A percentile compares a stretch with the other conserved stretches of the same genome.
Evolutionary conservation across 75 land plant genomes (phyloP).

Genomic region (Sequoiadendron giganteum): DNA sequence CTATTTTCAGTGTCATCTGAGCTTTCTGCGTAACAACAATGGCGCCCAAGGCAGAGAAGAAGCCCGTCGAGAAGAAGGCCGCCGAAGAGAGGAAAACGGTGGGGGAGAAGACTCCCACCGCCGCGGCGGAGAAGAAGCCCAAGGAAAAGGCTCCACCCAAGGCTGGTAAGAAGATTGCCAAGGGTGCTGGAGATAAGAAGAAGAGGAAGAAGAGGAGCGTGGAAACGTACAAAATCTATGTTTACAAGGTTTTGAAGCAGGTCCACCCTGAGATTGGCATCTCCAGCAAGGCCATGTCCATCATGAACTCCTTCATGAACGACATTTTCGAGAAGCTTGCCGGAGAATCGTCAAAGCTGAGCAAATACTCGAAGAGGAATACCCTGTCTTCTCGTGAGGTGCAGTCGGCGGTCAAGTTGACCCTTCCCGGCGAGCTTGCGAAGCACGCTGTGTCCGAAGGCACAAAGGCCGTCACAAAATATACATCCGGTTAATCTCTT

Average conservation of each 20-base stretch:
- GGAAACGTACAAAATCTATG: slow-evolving; percentile 37
- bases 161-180: slow-evolving; percentile 15
- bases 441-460: slow-evolving; percentile 74
- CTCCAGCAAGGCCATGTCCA: slow-evolving; percentile 68
- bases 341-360: slow-evolving; percentile 53
- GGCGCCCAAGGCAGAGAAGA: slow-evolving; percentile 22
- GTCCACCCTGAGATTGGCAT: slow-evolving; percentile 42
- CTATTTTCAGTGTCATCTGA: too few relatives aligned
- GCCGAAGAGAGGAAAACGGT: too few relatives aligned
- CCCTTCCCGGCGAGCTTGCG: slow-evolving; percentile 70
- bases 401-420: slow-evolving; percentile 54
- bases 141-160: not conserved
- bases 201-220: slow-evolving; percentile 26
- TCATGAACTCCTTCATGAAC: slow-evolving; percentile 54
- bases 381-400: slow-evolving; percentile 72
- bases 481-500: not conserved
- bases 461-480: slow-evolving; percentile 49
- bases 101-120: not conserved
- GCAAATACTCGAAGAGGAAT: slow-evolving; percentile 33
- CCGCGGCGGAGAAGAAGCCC: slow-evolving; percentile 12
- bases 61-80: slow-evolving; percentile 16
- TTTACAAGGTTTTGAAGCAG: slow-evolving; percentile 9
- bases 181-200: slow-evolving; percentile 25
- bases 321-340: slow-evolving; percentile 83
- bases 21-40: not conserved